Evolutionary conservation across 768 basidiomycete genomes (phyloP), one percentile per base, ranked within the genome.

Genomic region (Royoungia palumana): DNA sequence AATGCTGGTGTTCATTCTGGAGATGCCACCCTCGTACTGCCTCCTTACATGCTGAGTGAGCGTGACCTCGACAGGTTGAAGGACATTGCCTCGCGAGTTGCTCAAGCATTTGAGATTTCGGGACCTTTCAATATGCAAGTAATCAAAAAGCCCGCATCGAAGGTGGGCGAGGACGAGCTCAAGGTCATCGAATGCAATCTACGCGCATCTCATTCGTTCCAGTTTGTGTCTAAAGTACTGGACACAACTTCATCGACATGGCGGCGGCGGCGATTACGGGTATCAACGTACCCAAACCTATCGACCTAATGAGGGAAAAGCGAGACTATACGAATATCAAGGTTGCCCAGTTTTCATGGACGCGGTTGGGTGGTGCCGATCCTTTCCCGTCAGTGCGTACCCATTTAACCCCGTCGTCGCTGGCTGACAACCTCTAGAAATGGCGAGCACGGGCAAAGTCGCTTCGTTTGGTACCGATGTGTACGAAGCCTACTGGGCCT

Each of bases 121-220:
- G 96, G 96, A 30, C 96, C 96, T 7, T 99, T 84, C 84, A 99
- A 99, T 70, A 99, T 99, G 94, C 96, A 99, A 70, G 82, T 99
- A 68, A 98, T 99, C 73, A 83, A 89, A 65, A 91, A 92, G 66
- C 69, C 80, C 2, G 75, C 75, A 6, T 75, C 75, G 20, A 64
- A 67, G 14, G 72, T 69, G 4, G 71, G 78, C 44, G 76, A 82
- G 51, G 75, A 82, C 20, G 71, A 83, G 48, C 82, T 98, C 57
- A 98, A 95, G 75, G 96, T 98, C 56, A 99, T 99, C 56, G 96
- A 99, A 70, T 99, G 96, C 71, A 99, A 99, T 70, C 75, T 98
- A 28, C 90, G 96, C 49, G 96, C 96, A 14, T 98, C 95, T 21
- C 86, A 95, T 19, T 95, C 93, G 25, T 98, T 98, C 88, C 94